Conservation (phyloP, 208 protist genomes). For the Leishmania lainsoni region DNA sequence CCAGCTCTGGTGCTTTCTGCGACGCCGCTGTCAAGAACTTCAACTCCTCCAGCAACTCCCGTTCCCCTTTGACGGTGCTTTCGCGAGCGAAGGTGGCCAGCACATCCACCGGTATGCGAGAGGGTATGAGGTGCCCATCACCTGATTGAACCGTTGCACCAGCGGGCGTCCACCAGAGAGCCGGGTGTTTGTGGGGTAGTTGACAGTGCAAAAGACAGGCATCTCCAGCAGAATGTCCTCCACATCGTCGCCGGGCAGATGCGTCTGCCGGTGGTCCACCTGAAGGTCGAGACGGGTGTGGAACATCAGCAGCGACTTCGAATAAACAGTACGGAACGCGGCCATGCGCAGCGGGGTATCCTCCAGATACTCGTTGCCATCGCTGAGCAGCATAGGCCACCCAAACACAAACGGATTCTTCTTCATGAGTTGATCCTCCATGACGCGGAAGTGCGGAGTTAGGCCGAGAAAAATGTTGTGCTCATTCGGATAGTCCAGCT, state of each 20-base stretch:
- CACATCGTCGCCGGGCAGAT: conserved; percentile 60
- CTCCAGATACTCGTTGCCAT: conserved; percentile 85
- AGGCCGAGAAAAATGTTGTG: conserved; percentile 89
- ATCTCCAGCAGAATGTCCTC: conserved; percentile 87
- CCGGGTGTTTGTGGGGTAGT: conserved; percentile 86
- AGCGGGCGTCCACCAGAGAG: conserved; percentile 84
- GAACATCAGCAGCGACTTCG: conserved; percentile 88
- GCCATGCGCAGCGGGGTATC: conserved; percentile 79
- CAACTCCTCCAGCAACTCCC: conserved; percentile 83
- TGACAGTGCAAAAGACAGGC: conserved; percentile 88
- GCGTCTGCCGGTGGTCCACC: conserved; percentile 74
- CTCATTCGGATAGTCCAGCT: conserved; percentile 84
- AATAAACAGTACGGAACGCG: conserved; percentile 90
- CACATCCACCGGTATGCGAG: conserved; percentile 90
- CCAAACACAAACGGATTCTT: conserved; percentile 93
- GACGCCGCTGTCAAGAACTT: conserved; percentile 76
- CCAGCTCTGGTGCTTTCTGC: conserved; percentile 67
- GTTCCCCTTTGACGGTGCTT: conserved; percentile 60
- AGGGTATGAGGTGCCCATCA: conserved; percentile 89
- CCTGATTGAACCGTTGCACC: conserved; percentile 89
- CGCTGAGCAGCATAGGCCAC: conserved; percentile 89
- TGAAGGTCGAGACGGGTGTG: conserved; percentile 87
- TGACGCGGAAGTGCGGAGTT: conserved; percentile 71
- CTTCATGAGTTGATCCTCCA: conserved; percentile 89
- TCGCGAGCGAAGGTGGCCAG: conserved; percentile 77